Conservation (phyloP, 1,139 yeast species). For the Saccharomyces hybrid region DNA sequence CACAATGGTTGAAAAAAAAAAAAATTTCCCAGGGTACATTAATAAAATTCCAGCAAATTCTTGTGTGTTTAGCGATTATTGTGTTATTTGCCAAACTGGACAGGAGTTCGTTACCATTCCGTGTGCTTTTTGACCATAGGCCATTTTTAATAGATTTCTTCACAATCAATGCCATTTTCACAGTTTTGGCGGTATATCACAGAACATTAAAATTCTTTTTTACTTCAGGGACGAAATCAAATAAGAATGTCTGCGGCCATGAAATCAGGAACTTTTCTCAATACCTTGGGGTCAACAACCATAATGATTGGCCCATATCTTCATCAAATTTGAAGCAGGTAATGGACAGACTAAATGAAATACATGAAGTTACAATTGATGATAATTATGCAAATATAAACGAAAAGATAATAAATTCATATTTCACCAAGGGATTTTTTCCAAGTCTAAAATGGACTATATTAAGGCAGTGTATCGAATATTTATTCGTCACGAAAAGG, state of each 20-base stretch:
- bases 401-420: conserved; percentile 19
- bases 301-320: conserved; percentile 10
- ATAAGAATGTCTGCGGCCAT: neutral
- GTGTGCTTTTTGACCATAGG: conserved; percentile 13
- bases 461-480: conserved; percentile 20
- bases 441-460: conserved; percentile 25
- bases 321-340: conserved; percentile 18
- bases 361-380: conserved; percentile 18
- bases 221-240: conserved; percentile 4
- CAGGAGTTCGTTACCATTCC: conserved; percentile 3
- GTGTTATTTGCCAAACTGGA: conserved; percentile 6
- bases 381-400: conserved; percentile 10
- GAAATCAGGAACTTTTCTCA: neutral
- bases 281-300: conserved; percentile 1
- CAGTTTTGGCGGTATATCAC: conserved; percentile 13
- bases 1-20: neutral
- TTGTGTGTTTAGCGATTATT: conserved; percentile 13
- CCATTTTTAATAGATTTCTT: conserved; percentile 14
- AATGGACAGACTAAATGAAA: conserved; percentile 21
- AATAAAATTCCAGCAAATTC: conserved; percentile 10
- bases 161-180: conserved; percentile 15
- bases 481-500: conserved; percentile 3
- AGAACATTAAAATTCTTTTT: conserved; percentile 10
- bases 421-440: conserved; percentile 17
- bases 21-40: neutral